A percentile compares a stretch with the other conserved stretches of the same genome.
phyloP scores from a whole-genome alignment of 106 monocot genomes.

The Amphibolis antarctica region DNA sequence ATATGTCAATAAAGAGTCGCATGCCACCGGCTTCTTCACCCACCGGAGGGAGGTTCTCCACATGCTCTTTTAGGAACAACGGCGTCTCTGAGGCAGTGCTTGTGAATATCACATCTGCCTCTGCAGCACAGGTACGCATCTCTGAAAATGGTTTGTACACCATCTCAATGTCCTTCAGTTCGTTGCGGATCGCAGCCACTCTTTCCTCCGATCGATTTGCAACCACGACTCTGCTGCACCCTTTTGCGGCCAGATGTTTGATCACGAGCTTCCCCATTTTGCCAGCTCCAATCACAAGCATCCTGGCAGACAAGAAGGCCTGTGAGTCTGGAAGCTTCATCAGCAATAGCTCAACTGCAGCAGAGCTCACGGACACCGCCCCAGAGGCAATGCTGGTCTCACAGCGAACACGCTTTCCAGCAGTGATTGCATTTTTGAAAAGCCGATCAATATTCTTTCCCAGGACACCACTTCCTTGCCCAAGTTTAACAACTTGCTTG shows the following conservation, averaged over 20 bases:
- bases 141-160: slow-evolving; percentile 71
- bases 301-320: slow-evolving; percentile 38
- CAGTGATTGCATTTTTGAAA: slow-evolving; percentile 89
- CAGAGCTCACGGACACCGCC: slow-evolving; percentile 95
- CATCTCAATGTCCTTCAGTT: slow-evolving; percentile 64
- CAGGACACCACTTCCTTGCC: slow-evolving; percentile 61
- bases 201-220: slow-evolving; percentile 70
- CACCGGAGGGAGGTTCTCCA: slow-evolving; percentile 50
- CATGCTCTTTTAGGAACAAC: slow-evolving; percentile 63
- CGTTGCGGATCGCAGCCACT: slow-evolving; percentile 66
- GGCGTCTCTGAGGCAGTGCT: slow-evolving; percentile 92
- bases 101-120: slow-evolving; percentile 88
- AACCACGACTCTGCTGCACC: slow-evolving; percentile 52
- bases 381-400: slow-evolving; percentile 94
- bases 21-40: slow-evolving; percentile 36
- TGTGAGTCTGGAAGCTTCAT: slow-evolving; percentile 75
- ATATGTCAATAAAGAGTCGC: slow-evolving; percentile 81
- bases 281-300: slow-evolving; percentile 88
- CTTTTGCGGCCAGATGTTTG: slow-evolving; percentile 73
- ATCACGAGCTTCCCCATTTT: slow-evolving; percentile 98
- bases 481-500: slow-evolving; percentile 78
- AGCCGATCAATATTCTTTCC: slow-evolving; percentile 93
- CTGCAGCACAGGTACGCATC: slow-evolving; percentile 58
- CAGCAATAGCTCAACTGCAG: slow-evolving; percentile 85
- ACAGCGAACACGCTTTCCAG: slow-evolving; percentile 73